Evolutionary conservation across 2,329 filamentous ascomycete species (phyloP), one percentile per base, ranked within the genome.

Genomic region (Fusarium decemcellulare): DNA sequence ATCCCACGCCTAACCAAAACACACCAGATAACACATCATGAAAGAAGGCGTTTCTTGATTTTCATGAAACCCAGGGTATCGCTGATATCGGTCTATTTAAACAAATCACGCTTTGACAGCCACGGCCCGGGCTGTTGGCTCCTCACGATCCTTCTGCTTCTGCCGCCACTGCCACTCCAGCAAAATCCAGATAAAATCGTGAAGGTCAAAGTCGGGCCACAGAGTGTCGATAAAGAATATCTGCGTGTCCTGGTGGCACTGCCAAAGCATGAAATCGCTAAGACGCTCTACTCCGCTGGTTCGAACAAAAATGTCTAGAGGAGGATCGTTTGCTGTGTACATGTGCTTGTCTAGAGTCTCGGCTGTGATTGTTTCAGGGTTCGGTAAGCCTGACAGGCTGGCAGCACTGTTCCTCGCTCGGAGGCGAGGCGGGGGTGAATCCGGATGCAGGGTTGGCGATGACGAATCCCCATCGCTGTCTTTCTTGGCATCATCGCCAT

Each of bases 211-310:
- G 68, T 98, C 94, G 2, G 96, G 96, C 96, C 96, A 99, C 67
- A 97, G 85, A 70, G 93, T 96, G 74, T 97, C 89, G 60, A 98
- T 82, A 78, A 98, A 99, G 63, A 97, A 93, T 69, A 99, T 92
- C 64, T 97, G 92, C 0, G 96, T 98, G 68, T 95, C 87, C 76
- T 97, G 90, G 77, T 98, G 95, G 74, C 93, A 96, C 81, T 99
- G 96, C 96, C 96, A 99, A 36, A 99, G 90, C 95, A 99, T 96
- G 75, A 98, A 99, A 79, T 99, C 96, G 77, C 94, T 98, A 63
- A 99, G 84, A 51, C 96, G 88, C 79, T 95, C 92, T 14, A 99
- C 96, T 30, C 95, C 95, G 67, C 94, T 98, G 6, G 96, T 99
- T 53, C 96, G 90, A 53, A 99, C 88, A 58, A 99, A 90, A 12